Percentiles rank a stretch among this genome's conserved stretches.
Evolutionary conservation across 2,329 filamentous ascomycete species (phyloP).

Genomic region (Monilinia fructicola): DNA sequence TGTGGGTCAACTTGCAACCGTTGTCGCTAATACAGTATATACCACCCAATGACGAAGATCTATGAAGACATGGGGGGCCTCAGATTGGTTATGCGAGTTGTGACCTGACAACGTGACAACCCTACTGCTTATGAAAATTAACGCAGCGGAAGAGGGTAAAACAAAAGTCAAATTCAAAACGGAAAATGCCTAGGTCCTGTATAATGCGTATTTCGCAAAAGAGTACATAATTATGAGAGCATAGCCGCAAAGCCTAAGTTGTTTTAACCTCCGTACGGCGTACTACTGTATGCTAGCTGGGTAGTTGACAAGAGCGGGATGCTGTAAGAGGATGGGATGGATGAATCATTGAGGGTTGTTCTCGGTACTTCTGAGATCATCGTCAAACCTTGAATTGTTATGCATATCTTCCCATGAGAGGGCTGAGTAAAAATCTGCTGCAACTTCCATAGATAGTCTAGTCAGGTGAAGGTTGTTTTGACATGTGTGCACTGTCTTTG

Average conservation of each 20-base stretch:
- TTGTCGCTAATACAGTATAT: conserved; percentile 21
- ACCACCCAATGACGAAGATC: conserved; percentile 22
- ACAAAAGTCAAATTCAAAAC: conserved; percentile 16
- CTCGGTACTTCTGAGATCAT: conserved; percentile 16
- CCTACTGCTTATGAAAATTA: conserved; percentile 20
- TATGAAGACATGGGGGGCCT: conserved; percentile 17
- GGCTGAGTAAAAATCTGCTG: conserved; percentile 15
- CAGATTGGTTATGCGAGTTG: conserved; percentile 18
- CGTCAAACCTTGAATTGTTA: conserved; percentile 15
- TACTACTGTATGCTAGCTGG: background rate
- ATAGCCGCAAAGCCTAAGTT: conserved; percentile 4
- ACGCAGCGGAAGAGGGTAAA: conserved; percentile 1
- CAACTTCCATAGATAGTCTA: conserved; percentile 13
- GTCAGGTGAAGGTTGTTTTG: conserved; percentile 15
- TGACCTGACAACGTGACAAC: conserved; percentile 23
- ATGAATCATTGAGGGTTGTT: background rate
- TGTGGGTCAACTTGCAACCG: conserved; percentile 27
- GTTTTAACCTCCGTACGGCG: conserved; percentile 7
- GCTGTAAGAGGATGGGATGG: conserved; percentile 6
- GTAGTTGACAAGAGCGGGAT: conserved; percentile 8
- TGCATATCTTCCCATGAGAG: conserved; percentile 5
- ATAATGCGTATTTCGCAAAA: conserved; percentile 4
- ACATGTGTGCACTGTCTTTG: conserved; percentile 12
- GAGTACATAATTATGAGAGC: conserved; percentile 2
- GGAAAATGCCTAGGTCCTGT: background rate